phyloP scores from a whole-genome alignment of 2,329 filamentous ascomycete genomes.

The Annulohypoxylon truncatum region DNA sequence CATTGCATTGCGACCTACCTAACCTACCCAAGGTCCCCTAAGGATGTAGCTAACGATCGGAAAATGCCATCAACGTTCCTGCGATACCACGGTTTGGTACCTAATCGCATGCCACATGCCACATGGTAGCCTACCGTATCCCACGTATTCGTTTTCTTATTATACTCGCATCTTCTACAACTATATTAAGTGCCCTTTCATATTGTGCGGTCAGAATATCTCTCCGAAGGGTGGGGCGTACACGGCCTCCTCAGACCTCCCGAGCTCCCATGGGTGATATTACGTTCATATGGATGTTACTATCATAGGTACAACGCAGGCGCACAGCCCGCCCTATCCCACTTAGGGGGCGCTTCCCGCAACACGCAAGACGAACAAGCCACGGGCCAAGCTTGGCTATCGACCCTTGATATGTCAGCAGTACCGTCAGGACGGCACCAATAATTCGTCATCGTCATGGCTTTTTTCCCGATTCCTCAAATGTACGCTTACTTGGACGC shows the following conservation, averaged over 20 bases:
- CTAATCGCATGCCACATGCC: slow-evolving; percentile 17
- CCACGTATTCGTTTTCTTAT: slow-evolving; percentile 33
- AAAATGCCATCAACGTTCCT: slow-evolving; percentile 7
- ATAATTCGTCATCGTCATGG: slow-evolving; percentile 28
- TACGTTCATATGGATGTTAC: slow-evolving; percentile 2
- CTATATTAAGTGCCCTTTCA: too few relatives aligned
- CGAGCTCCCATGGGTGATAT: slow-evolving; percentile 12
- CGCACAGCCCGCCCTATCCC: slow-evolving; percentile 11
- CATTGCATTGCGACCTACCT: background rate
- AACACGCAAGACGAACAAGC: slow-evolving; percentile 13
- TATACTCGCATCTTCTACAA: slow-evolving; percentile 1
- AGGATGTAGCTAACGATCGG: background rate
- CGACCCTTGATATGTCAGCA: slow-evolving; percentile 1
- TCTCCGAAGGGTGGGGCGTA: slow-evolving; percentile 16
- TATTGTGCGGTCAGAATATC: background rate
- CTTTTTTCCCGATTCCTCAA: background rate
- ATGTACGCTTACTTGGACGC: background rate
- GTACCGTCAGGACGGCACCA: slow-evolving; percentile 28
- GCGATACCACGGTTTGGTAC: slow-evolving; percentile 21
- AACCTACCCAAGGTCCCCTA: background rate
- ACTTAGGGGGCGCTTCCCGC: slow-evolving; percentile 2
- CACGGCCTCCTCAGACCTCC: slow-evolving; percentile 17
- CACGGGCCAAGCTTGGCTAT: background rate
- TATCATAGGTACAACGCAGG: background rate
- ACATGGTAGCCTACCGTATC: background rate